Conservation (phyloP, 768 basidiomycete genomes). For the Boletus subcaerulescens region DNA sequence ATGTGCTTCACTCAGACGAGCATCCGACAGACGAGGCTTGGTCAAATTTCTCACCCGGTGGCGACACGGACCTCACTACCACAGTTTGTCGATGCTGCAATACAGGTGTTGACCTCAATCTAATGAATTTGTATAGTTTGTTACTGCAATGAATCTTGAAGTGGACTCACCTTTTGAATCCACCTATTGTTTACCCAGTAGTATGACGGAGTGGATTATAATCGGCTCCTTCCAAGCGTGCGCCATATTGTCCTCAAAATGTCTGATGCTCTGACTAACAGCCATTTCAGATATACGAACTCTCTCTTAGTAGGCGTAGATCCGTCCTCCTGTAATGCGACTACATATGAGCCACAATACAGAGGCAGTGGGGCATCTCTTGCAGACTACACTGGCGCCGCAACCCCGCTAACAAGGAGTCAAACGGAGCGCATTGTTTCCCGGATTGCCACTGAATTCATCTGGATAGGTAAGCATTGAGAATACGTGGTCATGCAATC, state of each 20-base stretch:
- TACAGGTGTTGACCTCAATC: not conserved
- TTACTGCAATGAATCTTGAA: not conserved
- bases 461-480: not conserved
- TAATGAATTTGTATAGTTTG: not conserved
- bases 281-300: not conserved
- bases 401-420: not conserved
- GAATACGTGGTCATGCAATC: not conserved
- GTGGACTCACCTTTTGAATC: not conserved
- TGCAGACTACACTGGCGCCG: not conserved
- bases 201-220: accelerated
- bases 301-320: not conserved
- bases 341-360: not conserved
- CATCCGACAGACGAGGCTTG: not conserved
- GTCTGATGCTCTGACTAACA: not conserved
- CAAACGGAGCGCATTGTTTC: not conserved
- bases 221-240: not conserved
- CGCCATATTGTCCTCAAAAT: not conserved
- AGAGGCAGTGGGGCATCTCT: not conserved
- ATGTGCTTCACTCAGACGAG: no score
- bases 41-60: not conserved
- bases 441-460: not conserved
- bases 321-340: not conserved
- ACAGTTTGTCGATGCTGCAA: not conserved
- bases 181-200: not conserved
- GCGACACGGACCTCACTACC: not conserved